These are phyloP conservation scores for Apocynum venetum DNA, from an alignment of 257 asterid species.

Conservation along the genomic window DNA sequence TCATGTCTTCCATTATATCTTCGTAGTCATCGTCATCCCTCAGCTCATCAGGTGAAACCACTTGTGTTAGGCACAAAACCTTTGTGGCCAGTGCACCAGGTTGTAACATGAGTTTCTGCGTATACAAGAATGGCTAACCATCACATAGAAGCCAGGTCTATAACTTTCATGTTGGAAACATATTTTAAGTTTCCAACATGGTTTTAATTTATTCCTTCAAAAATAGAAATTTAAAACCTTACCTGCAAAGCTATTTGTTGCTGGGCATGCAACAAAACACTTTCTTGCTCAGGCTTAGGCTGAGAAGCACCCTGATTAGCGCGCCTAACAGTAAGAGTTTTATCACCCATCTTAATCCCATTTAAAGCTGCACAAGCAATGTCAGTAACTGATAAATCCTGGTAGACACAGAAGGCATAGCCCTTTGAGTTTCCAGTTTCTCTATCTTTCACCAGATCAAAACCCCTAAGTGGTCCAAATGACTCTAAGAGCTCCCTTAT, in stretches of 20 bases:
- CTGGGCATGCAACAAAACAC: conserved; percentile 80
- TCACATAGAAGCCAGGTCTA: not conserved
- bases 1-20: conserved; percentile 67
- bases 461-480: conserved; percentile 93
- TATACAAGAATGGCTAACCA: not conserved
- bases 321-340: conserved; percentile 93
- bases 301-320: conserved; percentile 87
- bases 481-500: conserved; percentile 95
- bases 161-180: not conserved
- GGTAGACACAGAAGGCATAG: conserved; percentile 96
- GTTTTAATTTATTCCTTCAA: not conserved
- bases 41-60: conserved; percentile 66
- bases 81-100: conserved; percentile 62
- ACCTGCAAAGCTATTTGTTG: conserved; percentile 97
- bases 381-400: conserved; percentile 88
- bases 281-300: conserved; percentile 97
- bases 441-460: conserved; percentile 93
- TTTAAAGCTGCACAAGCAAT: conserved; percentile 98
- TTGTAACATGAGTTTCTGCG: conserved; percentile 70
- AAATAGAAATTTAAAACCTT: not conserved
- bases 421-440: conserved; percentile 99
- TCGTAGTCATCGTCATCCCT: conserved; percentile 70
- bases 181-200: no score
- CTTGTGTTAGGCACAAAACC: conserved; percentile 78
- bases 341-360: conserved; percentile 98